Evolutionary conservation across 2,329 filamentous ascomycete species (phyloP), one percentile per base, ranked within the genome.

Genomic region (Hirsutella rhossiliensis): DNA sequence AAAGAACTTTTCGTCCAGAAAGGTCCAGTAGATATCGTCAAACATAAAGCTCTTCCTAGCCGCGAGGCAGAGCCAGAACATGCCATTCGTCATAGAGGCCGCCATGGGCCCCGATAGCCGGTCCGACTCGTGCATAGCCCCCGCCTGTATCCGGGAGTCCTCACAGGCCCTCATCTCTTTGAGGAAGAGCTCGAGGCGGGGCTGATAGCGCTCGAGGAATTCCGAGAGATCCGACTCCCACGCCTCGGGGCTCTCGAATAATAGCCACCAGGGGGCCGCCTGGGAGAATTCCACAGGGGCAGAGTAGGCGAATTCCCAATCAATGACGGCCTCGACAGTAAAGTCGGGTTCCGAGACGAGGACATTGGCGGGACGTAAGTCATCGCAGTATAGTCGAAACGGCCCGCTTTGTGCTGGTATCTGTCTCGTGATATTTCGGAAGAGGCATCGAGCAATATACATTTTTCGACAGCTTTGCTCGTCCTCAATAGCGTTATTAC

Each of bases 231-330:
- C 61, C 4, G 39, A 41, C 2, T 38, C 11, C 61, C 64, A 66
- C n/a, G 47, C 46, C 36, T 66, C 62, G 0, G 57, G 54, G 13
- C 42, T 38, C 19, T 59, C 44, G 3, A 66, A 46, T 0, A 67
- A 52, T 3, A 68, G 49, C 63, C 61, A 67, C 62, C 61, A 66
- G 1, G 64, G 64, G 4, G 62, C 57, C 42, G 62, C 58, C 38
- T 56, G 52, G 11, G 36, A 42, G 37, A 63, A 66, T 38, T 64
- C 54, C 20, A 54, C 45, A 0, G 63, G 62, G 0, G 52, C 62
- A 2, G 45, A 54, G 44, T 65, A 64, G 0, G 59, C 46, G 43
- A 61, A 63, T 50, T 69, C 66, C 62, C 62, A 68, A 47, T 68
- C 64, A 6, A 70, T 62, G 0, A 63, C 53, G 8, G 53, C 59